Conservation (phyloP, 1,284 basidiomycete genomes). For the Fomitopsis palustris region DNA sequence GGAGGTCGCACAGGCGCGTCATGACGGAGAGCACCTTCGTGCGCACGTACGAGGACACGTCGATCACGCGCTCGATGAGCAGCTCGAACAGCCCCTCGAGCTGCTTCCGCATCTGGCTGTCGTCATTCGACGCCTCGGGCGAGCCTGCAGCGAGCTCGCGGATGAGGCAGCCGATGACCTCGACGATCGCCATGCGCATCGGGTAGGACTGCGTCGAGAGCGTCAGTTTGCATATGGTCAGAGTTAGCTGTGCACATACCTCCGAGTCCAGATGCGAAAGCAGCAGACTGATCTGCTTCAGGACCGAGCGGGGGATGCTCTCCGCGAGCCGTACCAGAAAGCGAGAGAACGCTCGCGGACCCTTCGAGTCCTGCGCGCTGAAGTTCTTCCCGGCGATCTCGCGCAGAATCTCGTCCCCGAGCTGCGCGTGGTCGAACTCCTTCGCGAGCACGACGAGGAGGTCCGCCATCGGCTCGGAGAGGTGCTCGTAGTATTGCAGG, state of each 20-base stretch:
- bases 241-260: constrained; percentile 38
- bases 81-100: constrained; percentile 82
- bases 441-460: constrained; percentile 77
- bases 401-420: constrained; percentile 88
- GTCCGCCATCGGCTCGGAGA: constrained; percentile 93
- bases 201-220: constrained; percentile 73
- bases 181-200: constrained; percentile 91
- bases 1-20: constrained; percentile 68
- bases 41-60: constrained; percentile 89
- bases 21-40: constrained; percentile 83
- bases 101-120: constrained; percentile 73
- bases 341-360: constrained; percentile 80
- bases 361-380: constrained; percentile 81
- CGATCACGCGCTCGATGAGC: constrained; percentile 84
- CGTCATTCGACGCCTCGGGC: constrained; percentile 50
- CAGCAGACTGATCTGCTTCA: constrained; percentile 89
- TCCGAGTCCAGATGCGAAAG: constrained; percentile 90
- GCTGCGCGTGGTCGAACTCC: constrained; percentile 87
- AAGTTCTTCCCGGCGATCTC: constrained; percentile 83
- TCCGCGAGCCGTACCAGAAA: constrained; percentile 87
- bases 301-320: constrained; percentile 77
- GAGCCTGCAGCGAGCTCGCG: constrained; percentile 61
- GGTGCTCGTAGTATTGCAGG: constrained; percentile 92
- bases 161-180: constrained; percentile 82
- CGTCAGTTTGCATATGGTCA: neutral